phyloP scores from a whole-genome alignment of 257 asterid genomes.

The Thymus mandschuricus region DNA sequence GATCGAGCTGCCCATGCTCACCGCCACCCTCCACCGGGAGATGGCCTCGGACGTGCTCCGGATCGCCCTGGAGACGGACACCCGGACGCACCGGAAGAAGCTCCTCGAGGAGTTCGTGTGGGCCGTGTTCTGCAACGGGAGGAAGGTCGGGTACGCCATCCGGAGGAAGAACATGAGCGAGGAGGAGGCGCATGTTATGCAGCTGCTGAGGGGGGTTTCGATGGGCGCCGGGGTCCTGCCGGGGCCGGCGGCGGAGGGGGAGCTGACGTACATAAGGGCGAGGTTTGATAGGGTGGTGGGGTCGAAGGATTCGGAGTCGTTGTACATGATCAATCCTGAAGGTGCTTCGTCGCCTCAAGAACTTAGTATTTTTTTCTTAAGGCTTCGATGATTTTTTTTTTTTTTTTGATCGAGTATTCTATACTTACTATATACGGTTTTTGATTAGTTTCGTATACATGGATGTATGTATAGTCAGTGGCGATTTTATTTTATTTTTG shows the following conservation, averaged over 20 bases:
- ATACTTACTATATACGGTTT: background rate
- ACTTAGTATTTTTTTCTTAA: conserved; percentile 78
- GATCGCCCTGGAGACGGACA: conserved; percentile 76
- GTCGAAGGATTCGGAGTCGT: conserved; percentile 81
- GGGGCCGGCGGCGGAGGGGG: conserved; percentile 49
- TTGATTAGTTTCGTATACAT: too few species aligned
- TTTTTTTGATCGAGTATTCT: background rate
- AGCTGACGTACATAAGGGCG: conserved; percentile 79
- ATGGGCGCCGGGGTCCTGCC: conserved; percentile 97
- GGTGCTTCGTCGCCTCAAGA: conserved; percentile 76
- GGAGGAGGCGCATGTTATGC: conserved; percentile 78
- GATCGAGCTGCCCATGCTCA: conserved; percentile 82
- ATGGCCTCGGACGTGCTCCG: conserved; percentile 79
- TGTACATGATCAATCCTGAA: conserved; percentile 93
- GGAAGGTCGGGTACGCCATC: conserved; percentile 73
- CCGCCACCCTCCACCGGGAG: conserved; percentile 67
- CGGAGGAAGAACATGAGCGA: conserved; percentile 73
- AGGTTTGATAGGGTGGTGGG: conserved; percentile 82
- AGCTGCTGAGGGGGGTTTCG: conserved; percentile 80
- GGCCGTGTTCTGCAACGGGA: conserved; percentile 86
- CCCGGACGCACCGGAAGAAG: conserved; percentile 65
- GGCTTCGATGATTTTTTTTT: conserved; percentile 36
- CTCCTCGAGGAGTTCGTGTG: conserved; percentile 88
- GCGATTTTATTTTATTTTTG: too few species aligned
- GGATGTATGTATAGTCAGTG: background rate